Percentiles rank a stretch among this genome's conserved stretches.
Conservation (phyloP, 129 eudicot genomes). For the Mikania micrantha region DNA sequence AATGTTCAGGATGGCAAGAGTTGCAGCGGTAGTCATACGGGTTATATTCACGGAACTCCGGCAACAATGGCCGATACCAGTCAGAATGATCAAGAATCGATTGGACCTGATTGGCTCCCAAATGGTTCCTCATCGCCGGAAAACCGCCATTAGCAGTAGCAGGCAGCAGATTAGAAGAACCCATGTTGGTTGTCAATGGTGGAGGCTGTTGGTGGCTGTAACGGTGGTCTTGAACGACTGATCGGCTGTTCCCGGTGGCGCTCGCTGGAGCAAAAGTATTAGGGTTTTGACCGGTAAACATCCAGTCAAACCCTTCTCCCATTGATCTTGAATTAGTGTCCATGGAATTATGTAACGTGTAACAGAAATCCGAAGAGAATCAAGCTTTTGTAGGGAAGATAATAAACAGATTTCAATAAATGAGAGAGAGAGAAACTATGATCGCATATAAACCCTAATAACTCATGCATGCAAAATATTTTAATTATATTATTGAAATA, state of each 20-base stretch:
- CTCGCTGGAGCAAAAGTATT: slow-evolving; percentile 8
- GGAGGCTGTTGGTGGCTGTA: slow-evolving; percentile 7
- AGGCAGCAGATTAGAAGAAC: slow-evolving; percentile 6
- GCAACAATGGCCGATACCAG: neutral
- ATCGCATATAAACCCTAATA: neutral
- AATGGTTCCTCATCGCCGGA: neutral
- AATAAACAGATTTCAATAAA: slow-evolving; percentile 10
- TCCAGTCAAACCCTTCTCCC: slow-evolving; percentile 18
- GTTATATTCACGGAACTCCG: neutral
- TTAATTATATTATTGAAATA: neutral
- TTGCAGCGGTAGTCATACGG: neutral
- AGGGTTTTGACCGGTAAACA: slow-evolving; percentile 27
- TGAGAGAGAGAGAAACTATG: neutral
- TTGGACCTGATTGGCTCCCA: slow-evolving; percentile 6
- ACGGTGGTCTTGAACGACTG: neutral
- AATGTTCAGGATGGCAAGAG: neutral
- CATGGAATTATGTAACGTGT: slow-evolving; percentile 14
- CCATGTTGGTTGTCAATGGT: neutral
- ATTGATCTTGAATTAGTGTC: slow-evolving; percentile 8
- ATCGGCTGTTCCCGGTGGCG: neutral
- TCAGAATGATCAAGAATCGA: neutral
- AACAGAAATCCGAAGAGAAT: slow-evolving; percentile 22
- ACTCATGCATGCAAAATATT: slow-evolving; percentile 24
- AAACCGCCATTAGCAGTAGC: neutral
- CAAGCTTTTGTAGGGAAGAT: slow-evolving; percentile 11